Conservation (phyloP, 208 protist genomes). For the Trypanosomatidae sp. region DNA sequence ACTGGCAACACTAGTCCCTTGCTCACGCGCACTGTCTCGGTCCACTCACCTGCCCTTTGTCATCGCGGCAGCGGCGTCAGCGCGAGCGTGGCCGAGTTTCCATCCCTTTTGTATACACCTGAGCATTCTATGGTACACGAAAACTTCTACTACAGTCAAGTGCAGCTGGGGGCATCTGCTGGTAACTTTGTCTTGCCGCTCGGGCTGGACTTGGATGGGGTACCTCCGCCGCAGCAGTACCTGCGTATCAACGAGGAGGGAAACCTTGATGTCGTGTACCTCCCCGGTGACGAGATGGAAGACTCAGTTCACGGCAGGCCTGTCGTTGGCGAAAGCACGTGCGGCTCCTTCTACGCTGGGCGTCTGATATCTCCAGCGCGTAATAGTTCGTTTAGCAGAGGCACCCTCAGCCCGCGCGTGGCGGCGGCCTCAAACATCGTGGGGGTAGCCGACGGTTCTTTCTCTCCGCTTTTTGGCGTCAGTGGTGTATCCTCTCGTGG, state of each 20-base stretch:
- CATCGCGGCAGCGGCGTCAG: slow-evolving; percentile 26
- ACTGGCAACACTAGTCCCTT: slow-evolving; percentile 30
- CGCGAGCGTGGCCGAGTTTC: slow-evolving; percentile 36
- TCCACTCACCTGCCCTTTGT: slow-evolving; percentile 32
- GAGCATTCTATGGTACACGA: slow-evolving; percentile 78
- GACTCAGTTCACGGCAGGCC: slow-evolving; percentile 34
- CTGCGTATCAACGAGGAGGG: slow-evolving; percentile 83
- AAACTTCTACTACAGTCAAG: slow-evolving; percentile 73
- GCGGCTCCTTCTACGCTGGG: slow-evolving; percentile 28
- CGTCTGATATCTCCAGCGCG: slow-evolving; percentile 39
- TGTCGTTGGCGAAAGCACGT: slow-evolving; percentile 39
- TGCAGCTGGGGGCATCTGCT: slow-evolving; percentile 55
- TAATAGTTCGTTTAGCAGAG: slow-evolving; percentile 46
- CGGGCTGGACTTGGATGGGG: slow-evolving; percentile 31
- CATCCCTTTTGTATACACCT: slow-evolving; percentile 36
- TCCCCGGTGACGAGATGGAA: slow-evolving; percentile 66
- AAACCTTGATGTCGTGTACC: slow-evolving; percentile 71
- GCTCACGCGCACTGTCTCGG: slow-evolving; percentile 37
- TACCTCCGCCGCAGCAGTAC: slow-evolving; percentile 61
- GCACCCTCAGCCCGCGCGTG: slow-evolving; percentile 26
- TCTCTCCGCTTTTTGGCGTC: slow-evolving; percentile 29
- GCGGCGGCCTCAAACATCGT: slow-evolving; percentile 3
- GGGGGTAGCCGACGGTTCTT: slow-evolving; percentile 17
- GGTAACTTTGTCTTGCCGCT: slow-evolving; percentile 79
- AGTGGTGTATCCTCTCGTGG: slow-evolving; percentile 33